Evolutionary conservation across 1,284 basidiomycete genomes (phyloP), one percentile per base, ranked within the genome.

Genomic region (Blastosporella zonata): DNA sequence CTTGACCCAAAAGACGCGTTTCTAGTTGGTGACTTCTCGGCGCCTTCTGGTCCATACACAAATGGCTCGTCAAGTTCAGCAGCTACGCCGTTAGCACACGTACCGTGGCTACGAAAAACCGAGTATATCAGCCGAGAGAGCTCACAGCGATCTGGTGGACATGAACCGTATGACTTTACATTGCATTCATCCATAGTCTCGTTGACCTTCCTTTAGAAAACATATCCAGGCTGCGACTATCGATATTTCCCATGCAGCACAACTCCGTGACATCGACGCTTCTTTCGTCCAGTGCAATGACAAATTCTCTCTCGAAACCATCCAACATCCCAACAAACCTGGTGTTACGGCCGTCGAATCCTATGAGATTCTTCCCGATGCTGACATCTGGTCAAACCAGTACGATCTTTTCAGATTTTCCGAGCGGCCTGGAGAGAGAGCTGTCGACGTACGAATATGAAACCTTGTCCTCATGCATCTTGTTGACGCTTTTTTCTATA

Each of bases 401-500:
- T 95, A 94, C 64, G 90, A 93, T 60, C 66, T 96, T 51, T 88
- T 96, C 73, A 76, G 86, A 55, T 97, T 94, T 63, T 85, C 86
- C 9, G 93, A 97, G 63, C 74, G 92, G 17, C 94, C 94, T 17
- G 89, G 90, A 9, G 88, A 93, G 46, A 74, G 82, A 33, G 59
- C 77, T 6, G 62, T 78, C 13, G 85, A 90, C 60, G 84, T 84
- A 48, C 47, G 78, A 63, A 20, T 18, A 8, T 43, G 36, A 28
- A 9, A 43, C 47, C 12, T 42, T 5, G 6, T 20, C 34, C 33
- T 34, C 27, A 12, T 25, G 29, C 4, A 17, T 10, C 13, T 28
- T 22, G 44, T 25, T 36, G 54, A 8, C 56, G 12, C 40, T 18
- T 12, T 31, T 31, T 3, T 42, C 37, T 2, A 25, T 52, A 90